phyloP scores from a whole-genome alignment of 495 filamentous ascomycete genomes.

The Trichoderma orchidacearum region DNA sequence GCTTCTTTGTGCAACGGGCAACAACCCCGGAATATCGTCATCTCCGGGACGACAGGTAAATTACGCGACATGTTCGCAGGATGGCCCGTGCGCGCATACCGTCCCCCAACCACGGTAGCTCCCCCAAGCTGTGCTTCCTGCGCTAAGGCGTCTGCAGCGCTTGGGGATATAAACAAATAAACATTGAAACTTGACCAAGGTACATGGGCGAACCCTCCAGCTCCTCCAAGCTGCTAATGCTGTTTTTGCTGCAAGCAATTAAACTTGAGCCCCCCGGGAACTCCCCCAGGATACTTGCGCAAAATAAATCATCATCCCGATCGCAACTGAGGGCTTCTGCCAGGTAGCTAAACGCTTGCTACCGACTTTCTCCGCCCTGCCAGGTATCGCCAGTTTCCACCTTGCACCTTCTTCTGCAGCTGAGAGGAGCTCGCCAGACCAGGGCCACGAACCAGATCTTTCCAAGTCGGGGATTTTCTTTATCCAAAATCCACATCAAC shows the following conservation, averaged over 20 bases:
- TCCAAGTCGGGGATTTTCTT: not conserved
- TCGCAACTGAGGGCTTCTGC: no score
- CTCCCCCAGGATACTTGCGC: no score
- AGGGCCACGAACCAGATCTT: not conserved
- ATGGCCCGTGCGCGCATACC: not conserved
- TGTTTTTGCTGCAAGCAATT: no score
- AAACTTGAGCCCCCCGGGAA: no score
- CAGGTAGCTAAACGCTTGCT: no score
- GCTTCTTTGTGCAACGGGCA: not conserved
- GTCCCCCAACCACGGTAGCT: not conserved
- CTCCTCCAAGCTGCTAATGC: no score
- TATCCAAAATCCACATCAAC: not conserved
- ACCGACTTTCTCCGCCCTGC: no score
- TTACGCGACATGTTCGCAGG: not conserved
- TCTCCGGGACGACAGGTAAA: not conserved
- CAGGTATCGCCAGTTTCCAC: not conserved
- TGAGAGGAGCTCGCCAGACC: not conserved
- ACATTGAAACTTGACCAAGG: not conserved
- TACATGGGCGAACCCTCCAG: not conserved
- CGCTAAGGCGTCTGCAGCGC: not conserved
- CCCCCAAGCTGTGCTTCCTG: not conserved
- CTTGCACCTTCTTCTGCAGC: not conserved
- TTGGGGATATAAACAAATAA: slow-evolving; percentile 1
- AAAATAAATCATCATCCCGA: no score
- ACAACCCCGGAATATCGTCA: not conserved